Evolutionary conservation across 75 land plant species (phyloP).

Genomic region (Ceratopteris richardii): DNA sequence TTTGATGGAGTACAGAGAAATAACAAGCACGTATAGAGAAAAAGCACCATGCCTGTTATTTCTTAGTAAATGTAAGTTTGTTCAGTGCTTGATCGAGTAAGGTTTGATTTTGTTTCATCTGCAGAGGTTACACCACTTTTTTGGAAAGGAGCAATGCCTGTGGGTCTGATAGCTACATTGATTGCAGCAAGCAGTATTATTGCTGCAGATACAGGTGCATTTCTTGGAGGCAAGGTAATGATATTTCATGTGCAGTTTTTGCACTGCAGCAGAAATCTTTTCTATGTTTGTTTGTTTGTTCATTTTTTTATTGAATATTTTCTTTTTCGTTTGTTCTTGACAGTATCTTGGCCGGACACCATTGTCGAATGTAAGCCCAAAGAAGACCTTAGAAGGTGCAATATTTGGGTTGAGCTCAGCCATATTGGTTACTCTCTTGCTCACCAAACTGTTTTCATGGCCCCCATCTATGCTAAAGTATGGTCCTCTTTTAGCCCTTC

Average conservation of each 20-base stretch:
- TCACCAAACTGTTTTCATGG: constrained; percentile 71
- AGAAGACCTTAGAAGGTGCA: constrained; percentile 96
- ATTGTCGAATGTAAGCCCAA: constrained; percentile 75
- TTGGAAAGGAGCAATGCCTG: constrained; percentile 22
- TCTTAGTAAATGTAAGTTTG: no score
- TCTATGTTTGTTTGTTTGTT: no score
- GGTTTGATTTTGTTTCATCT: no score
- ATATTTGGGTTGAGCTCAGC: constrained; percentile 71
- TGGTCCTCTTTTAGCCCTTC: background rate
- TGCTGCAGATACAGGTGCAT: constrained; percentile 95
- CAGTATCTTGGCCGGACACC: constrained; percentile 92
- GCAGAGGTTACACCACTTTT: constrained; percentile 5
- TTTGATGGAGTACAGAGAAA: no score
- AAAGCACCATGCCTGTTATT: no score
- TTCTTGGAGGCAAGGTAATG: constrained; percentile 82
- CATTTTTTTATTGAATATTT: no score
- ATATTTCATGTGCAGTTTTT: background rate
- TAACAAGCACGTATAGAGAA: no score
- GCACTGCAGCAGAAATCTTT: no score
- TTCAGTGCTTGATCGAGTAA: no score
- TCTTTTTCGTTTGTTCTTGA: constrained; percentile 8
- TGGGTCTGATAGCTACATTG: constrained; percentile 85
- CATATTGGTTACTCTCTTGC: constrained; percentile 42
- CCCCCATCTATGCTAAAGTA: constrained; percentile 72
- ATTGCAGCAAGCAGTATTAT: constrained; percentile 77